Evolutionary conservation across 495 filamentous ascomycete genomes (phyloP).

Genomic region (Neurospora africana): DNA sequence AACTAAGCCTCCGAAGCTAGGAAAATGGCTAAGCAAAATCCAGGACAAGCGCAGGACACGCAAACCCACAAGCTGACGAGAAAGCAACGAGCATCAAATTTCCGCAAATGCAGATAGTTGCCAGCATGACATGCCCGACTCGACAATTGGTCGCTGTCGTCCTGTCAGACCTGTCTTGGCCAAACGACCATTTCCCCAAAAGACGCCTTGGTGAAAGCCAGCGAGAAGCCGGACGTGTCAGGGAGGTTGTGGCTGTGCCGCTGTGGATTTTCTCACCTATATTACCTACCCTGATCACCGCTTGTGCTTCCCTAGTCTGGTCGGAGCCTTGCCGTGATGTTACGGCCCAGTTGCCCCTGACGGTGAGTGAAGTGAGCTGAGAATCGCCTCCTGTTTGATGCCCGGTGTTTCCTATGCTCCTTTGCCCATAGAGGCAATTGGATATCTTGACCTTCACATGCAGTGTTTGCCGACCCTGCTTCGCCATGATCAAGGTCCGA

Average conservation of each 20-base stretch:
- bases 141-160: not conserved
- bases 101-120: not conserved
- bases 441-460: not conserved
- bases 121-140: not conserved
- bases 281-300: not conserved
- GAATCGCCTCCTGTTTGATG: not conserved
- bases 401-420: not conserved
- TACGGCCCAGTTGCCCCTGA: not conserved
- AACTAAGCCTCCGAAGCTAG: not conserved
- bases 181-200: not conserved
- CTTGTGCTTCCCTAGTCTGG: not conserved
- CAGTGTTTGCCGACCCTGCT: not conserved
- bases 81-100: not conserved
- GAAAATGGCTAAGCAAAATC: not conserved
- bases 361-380: not conserved
- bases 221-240: not conserved
- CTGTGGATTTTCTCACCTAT: not conserved
- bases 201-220: slow-evolving; percentile 14
- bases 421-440: not conserved
- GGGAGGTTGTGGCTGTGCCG: not conserved
- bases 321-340: not conserved
- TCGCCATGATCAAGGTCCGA: not conserved
- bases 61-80: not conserved
- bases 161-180: not conserved
- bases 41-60: not conserved